Evolutionary conservation across 768 basidiomycete species (phyloP), one percentile per base, ranked within the genome.

Genomic region (Panaeolus papilionaceus): DNA sequence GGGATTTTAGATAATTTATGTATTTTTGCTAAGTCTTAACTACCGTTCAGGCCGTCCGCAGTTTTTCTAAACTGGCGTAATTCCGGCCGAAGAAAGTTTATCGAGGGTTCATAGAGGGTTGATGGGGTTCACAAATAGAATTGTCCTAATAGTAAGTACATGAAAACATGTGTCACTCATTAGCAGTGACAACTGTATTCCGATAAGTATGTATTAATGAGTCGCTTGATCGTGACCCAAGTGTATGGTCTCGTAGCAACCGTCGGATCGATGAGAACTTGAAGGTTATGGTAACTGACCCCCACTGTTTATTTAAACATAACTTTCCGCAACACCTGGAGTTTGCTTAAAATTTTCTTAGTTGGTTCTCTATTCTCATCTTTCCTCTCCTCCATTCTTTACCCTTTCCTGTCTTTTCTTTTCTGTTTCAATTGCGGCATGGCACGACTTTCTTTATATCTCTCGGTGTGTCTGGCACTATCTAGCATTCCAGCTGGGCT

Each of bases 401-500:
- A 62, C 65, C 63, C 58, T 54, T 33, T 54, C 51, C 67, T 54
- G 42, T 69, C 62, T 68, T 20, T 66, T 68, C 64, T 76, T 73
- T 72, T 68, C 69, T 73, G 76, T 72, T 68, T 77, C 72, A 42
- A 63, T 67, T 71, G 66, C 68, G 40, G 72, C 67, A 84, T 86
- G 83, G 73, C 80, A 72, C 79, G 75, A 70, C 74, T 83, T 65
- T 64, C 72, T 70, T 67, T 73, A 51, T 70, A 82, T 63, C 66
- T 81, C 71, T 77, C 79, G 71, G 66, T 82, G 61, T 73, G 74
- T 65, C 64, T 83, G 69, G 66, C 79, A 47, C 67, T 81, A 38
- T 77, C 76, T 68, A 68, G 76, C 66, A 65, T 84, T 70, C 82
- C 82, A 64, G 71, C 66, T 67, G 81, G 71, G 67, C 73, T 83